These are phyloP conservation scores for Cystobasidium sp. DNA, from an alignment of 1,284 basidiomycete species.

Conservation along the genomic window DNA sequence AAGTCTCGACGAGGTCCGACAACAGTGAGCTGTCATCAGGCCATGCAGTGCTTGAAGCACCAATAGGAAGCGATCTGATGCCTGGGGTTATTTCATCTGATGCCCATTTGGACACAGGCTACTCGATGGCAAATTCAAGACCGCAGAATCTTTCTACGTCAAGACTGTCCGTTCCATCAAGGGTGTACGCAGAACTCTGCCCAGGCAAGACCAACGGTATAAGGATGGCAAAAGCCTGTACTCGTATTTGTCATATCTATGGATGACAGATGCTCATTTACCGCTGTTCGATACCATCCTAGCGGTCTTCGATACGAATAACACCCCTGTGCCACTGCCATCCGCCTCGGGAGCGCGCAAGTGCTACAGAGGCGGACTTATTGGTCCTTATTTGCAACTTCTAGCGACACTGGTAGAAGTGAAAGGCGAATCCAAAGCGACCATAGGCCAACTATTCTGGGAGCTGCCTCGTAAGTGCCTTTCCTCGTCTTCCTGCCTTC, in stretches of 20 bases:
- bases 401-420: too few relatives aligned
- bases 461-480: too few relatives aligned
- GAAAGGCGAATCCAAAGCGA: too few relatives aligned
- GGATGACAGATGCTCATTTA: background rate
- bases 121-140: background rate
- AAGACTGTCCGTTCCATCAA: conserved; percentile 8
- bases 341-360: background rate
- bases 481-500: too few relatives aligned
- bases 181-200: background rate
- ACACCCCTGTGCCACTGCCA: background rate
- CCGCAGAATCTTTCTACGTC: background rate
- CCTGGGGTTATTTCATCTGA: background rate
- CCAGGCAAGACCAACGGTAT: background rate
- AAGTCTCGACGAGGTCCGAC: conserved; percentile 14
- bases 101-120: background rate
- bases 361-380: too few relatives aligned
- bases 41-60: too few relatives aligned
- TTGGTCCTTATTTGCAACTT: too few relatives aligned
- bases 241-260: background rate
- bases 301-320: background rate
- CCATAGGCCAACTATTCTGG: too few relatives aligned
- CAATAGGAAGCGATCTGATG: background rate
- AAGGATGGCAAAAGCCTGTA: conserved; percentile 8
- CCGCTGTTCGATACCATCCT: background rate
- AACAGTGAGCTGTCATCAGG: conserved; percentile 1